Evolutionary conservation across 257 asterid species (phyloP).

Genomic region (Penstemon davidsonii): DNA sequence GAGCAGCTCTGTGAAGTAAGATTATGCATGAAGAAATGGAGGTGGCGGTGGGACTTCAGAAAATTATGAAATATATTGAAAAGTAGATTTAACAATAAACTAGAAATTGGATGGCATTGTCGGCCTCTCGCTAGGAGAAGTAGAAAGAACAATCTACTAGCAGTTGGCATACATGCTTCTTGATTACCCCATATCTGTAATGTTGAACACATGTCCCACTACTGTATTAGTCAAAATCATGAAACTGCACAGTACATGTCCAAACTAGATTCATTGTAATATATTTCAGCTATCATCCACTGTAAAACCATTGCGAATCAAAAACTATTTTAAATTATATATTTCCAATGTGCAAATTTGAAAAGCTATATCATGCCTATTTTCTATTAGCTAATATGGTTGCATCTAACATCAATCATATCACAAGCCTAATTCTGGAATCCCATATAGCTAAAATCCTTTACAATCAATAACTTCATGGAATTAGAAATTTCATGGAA

Average conservation of each 20-base stretch:
- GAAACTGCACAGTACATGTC: not conserved
- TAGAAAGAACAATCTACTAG: not conserved
- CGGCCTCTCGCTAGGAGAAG: not conserved
- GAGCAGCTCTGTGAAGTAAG: not conserved
- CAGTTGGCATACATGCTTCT: conserved; percentile 1
- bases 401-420: conserved; percentile 1
- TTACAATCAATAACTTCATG: not conserved
- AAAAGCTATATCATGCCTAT: not conserved
- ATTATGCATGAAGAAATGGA: not conserved
- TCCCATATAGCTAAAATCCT: not conserved
- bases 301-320: not conserved
- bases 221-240: not conserved
- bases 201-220: not conserved
- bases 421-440: not conserved
- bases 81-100: not conserved
- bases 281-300: not conserved
- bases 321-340: conserved; percentile 8
- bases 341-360: not conserved
- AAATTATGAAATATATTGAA: not conserved
- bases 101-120: not conserved
- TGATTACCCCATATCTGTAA: not conserved
- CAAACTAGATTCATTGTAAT: not conserved
- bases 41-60: not conserved
- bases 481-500: not conserved
- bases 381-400: not conserved